A percentile compares a stretch with the other conserved stretches of the same genome.
Conservation (phyloP, 768 basidiomycete species). For the Phlegmacium glaucopus region DNA sequence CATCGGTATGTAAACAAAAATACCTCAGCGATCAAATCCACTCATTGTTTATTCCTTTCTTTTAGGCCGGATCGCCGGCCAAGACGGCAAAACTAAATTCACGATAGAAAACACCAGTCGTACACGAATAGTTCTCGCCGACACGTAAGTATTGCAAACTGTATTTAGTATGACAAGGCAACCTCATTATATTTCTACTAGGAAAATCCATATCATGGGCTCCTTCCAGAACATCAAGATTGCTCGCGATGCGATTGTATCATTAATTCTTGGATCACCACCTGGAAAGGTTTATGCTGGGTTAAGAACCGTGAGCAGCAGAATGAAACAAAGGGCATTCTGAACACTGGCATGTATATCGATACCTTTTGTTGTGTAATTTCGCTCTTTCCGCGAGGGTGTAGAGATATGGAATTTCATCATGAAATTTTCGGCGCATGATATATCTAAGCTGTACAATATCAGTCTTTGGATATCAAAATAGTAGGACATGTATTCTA, state of each 20-base stretch:
- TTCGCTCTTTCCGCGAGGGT: too few relatives aligned
- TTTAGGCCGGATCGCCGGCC: slow-evolving; percentile 87
- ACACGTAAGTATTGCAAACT: slow-evolving; percentile 65
- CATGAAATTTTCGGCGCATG: too few relatives aligned
- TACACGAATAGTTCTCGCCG: slow-evolving; percentile 97
- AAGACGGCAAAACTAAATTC: slow-evolving; percentile 98
- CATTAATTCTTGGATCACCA: slow-evolving; percentile 91
- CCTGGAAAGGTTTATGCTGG: slow-evolving; percentile 94
- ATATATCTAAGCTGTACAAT: too few relatives aligned
- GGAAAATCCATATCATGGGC: slow-evolving; percentile 98
- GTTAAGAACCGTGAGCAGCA: slow-evolving; percentile 83
- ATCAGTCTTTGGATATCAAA: too few relatives aligned
- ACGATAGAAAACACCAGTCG: slow-evolving; percentile 97
- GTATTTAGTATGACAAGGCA: not conserved
- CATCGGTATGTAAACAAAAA: slow-evolving; percentile 51
- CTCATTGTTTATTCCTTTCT: not conserved
- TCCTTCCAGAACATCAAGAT: slow-evolving; percentile 99
- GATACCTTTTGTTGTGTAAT: too few relatives aligned
- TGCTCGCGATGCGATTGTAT: slow-evolving; percentile 93
- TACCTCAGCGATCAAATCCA: not conserved
- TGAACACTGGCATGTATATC: slow-evolving; percentile 27
- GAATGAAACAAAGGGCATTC: slow-evolving; percentile 90
- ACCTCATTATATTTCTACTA: slow-evolving; percentile 27
- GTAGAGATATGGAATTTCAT: too few relatives aligned
- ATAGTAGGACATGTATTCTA: too few relatives aligned